Evolutionary conservation across 2,329 filamentous ascomycete species (phyloP).

Genomic region (Nigrograna mackinnonii): DNA sequence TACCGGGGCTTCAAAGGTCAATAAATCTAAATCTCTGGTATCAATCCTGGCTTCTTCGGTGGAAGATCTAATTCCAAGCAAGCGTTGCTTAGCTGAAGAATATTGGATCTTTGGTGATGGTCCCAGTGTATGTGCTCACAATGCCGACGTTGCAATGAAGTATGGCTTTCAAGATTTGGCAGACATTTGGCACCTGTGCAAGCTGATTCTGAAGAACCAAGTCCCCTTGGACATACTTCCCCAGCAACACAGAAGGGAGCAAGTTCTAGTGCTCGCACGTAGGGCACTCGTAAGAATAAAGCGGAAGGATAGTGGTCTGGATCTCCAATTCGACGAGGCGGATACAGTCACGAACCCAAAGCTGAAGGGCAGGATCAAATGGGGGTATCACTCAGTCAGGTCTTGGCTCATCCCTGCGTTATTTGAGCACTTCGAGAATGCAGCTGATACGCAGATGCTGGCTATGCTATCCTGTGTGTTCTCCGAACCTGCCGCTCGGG

Average conservation of each 20-base stretch:
- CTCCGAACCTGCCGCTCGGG: conserved; percentile 49
- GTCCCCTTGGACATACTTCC: conserved; percentile 70
- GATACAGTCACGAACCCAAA: conserved; percentile 42
- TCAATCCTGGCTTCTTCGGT: conserved; percentile 68
- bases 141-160: conserved; percentile 75
- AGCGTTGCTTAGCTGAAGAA: conserved; percentile 72
- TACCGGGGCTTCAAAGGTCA: conserved; percentile 26
- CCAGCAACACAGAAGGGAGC: conserved; percentile 58
- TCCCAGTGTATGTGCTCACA: conserved; percentile 80
- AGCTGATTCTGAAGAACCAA: conserved; percentile 75
- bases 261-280: conserved; percentile 70
- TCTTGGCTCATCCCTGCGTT: conserved; percentile 61
- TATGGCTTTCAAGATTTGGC: conserved; percentile 73
- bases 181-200: conserved; percentile 82
- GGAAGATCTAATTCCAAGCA: conserved; percentile 74
- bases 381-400: conserved; percentile 62
- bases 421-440: conserved; percentile 62
- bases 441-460: conserved; percentile 67
- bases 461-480: conserved; percentile 68
- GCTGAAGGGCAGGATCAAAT: conserved; percentile 53
- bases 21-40: conserved; percentile 67
- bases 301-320: conserved; percentile 53
- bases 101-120: conserved; percentile 86
- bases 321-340: conserved; percentile 51
- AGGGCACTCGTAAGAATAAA: conserved; percentile 59